These are phyloP conservation scores for Phytophthora cactorum DNA, from an alignment of 352 stramenopile species.

Conservation along the genomic window DNA sequence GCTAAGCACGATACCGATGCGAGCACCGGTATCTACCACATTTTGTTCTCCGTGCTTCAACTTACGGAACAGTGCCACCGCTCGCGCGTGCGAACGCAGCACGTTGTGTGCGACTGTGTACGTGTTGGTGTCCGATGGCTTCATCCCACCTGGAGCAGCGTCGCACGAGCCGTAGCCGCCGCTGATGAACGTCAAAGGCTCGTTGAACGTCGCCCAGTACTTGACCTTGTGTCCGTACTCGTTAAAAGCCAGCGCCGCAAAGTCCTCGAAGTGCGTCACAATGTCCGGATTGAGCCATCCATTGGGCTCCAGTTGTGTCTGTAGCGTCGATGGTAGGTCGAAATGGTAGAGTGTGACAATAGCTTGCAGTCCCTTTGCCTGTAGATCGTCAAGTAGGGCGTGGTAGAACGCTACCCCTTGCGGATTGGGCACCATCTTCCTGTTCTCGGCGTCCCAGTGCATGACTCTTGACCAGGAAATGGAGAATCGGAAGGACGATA, in stretches of 20 bases:
- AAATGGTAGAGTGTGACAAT: slow-evolving; percentile 96
- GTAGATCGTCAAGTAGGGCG: slow-evolving; percentile 89
- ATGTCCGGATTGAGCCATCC: slow-evolving; percentile 75
- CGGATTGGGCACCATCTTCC: slow-evolving; percentile 30
- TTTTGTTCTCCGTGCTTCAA: slow-evolving; percentile 48
- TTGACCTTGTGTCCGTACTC: slow-evolving; percentile 93
- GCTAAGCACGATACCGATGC: slow-evolving; percentile 94
- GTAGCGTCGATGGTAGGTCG: slow-evolving; percentile 91
- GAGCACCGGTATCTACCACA: slow-evolving; percentile 47
- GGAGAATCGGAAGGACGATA: slow-evolving; percentile 85
- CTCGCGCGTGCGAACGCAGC: slow-evolving; percentile 89
- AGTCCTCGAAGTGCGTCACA: slow-evolving; percentile 83
- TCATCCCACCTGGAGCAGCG: slow-evolving; percentile 37
- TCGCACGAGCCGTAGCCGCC: slow-evolving; percentile 86
- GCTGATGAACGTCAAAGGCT: slow-evolving; percentile 89
- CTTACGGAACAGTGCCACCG: slow-evolving; percentile 86
- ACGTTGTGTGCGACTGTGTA: slow-evolving; percentile 89
- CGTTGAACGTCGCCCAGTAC: slow-evolving; percentile 97
- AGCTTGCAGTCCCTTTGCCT: slow-evolving; percentile 74
- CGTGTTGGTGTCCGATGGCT: slow-evolving; percentile 45
- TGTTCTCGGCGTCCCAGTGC: slow-evolving; percentile 26
- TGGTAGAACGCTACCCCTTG: slow-evolving; percentile 57
- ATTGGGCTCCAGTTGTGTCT: slow-evolving; percentile 70
- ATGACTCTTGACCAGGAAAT: slow-evolving; percentile 47
- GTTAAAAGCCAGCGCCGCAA: slow-evolving; percentile 90